Conservation (phyloP, 306 rosid species). For the Ammopiptanthus mongolicus region DNA sequence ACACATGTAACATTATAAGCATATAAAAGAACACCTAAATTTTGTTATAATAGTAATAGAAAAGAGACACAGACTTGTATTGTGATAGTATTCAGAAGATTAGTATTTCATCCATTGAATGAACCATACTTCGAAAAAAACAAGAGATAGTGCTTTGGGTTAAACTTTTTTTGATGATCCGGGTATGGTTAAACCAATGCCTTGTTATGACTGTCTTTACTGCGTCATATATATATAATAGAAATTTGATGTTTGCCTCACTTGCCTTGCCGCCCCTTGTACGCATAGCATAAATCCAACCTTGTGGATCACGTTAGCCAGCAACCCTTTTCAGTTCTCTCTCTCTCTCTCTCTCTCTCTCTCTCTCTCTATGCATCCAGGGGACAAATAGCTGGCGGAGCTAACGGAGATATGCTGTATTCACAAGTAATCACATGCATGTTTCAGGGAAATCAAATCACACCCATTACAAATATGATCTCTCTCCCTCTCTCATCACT, state of each 20-base stretch:
- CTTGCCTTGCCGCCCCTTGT: slow-evolving; percentile 11
- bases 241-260: neutral
- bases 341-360: neutral
- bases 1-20: too few relatives aligned
- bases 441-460: neutral
- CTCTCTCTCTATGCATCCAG: neutral
- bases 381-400: slow-evolving; percentile 44
- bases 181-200: slow-evolving; percentile 6
- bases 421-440: slow-evolving; percentile 43
- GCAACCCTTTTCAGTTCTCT: neutral
- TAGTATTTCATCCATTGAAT: too few relatives aligned
- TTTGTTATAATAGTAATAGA: too few relatives aligned
- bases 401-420: slow-evolving; percentile 40
- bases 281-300: neutral
- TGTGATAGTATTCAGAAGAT: too few relatives aligned
- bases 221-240: neutral
- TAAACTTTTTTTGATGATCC: too few relatives aligned
- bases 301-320: slow-evolving; percentile 34
- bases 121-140: too few relatives aligned
- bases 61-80: too few relatives aligned
- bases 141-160: too few relatives aligned
- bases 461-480: neutral
- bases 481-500: neutral
- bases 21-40: too few relatives aligned
- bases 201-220: slow-evolving; percentile 19